These are phyloP conservation scores for Chlorophyllum brunneum DNA, from an alignment of 768 basidiomycete genomes.

Conservation along the genomic window DNA sequence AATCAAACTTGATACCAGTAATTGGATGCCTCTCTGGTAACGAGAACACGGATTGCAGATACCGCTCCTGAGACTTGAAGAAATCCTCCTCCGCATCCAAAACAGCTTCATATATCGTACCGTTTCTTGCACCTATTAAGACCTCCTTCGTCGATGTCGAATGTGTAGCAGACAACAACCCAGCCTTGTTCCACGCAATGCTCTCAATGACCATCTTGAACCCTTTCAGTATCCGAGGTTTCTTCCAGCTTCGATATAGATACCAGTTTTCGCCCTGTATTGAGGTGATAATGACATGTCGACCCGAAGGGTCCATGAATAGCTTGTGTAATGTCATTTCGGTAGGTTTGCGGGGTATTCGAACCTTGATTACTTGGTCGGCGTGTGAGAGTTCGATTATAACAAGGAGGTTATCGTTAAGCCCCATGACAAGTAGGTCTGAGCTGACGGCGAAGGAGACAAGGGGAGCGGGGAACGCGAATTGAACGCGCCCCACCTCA, in stretches of 20 bases:
- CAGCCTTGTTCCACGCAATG: conserved; percentile 84
- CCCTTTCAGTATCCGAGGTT: conserved; percentile 71
- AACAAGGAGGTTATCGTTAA: conserved; percentile 71
- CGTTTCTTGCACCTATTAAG: conserved; percentile 81
- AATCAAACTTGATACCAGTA: conserved; percentile 81
- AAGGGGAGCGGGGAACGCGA: conserved; percentile 81
- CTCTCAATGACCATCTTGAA: conserved; percentile 89
- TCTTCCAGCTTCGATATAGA: conserved; percentile 75
- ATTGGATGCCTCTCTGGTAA: conserved; percentile 80
- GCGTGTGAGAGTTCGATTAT: conserved; percentile 88
- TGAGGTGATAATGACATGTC: conserved; percentile 86
- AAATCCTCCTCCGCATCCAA: conserved; percentile 90
- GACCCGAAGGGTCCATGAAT: conserved; percentile 90
- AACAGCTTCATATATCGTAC: conserved; percentile 83
- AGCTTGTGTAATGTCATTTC: conserved; percentile 79
- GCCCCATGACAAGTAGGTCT: conserved; percentile 82
- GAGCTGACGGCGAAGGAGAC: conserved; percentile 80
- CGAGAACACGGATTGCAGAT: conserved; percentile 68
- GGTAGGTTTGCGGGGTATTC: conserved; percentile 66
- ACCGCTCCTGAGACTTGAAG: conserved; percentile 85
- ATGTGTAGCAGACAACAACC: conserved; percentile 58
- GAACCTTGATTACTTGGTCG: conserved; percentile 82
- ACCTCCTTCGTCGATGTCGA: conserved; percentile 80
- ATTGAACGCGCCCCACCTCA: conserved; percentile 86
- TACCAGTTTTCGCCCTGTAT: conserved; percentile 93